Evolutionary conservation across 1,139 yeast genomes (phyloP).

Genomic region (Geotrichum reessii): DNA sequence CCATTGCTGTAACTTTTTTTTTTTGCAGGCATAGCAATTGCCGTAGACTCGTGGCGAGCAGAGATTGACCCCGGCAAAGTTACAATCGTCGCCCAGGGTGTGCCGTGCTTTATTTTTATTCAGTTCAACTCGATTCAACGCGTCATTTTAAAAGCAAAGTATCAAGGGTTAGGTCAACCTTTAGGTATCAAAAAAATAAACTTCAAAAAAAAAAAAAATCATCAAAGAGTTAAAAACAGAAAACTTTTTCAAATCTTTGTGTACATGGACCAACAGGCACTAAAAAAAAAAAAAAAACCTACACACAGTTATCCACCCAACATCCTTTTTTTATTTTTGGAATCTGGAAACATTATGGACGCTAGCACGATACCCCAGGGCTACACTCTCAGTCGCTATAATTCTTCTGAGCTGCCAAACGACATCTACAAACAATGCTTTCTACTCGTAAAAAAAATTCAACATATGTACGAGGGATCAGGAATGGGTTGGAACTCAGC

Average conservation of each 20-base stretch:
- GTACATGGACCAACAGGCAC: background rate
- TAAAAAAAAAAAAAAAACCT: too few species aligned
- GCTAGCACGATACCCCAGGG: background rate
- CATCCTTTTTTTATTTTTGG: background rate
- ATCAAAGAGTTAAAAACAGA: background rate
- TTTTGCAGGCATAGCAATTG: background rate
- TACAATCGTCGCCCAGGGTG: background rate
- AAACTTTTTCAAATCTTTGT: background rate
- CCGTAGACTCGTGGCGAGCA: background rate
- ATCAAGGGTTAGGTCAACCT: background rate
- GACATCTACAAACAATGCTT: slow-evolving; percentile 26
- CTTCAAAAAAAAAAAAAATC: background rate
- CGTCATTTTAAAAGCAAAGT: background rate
- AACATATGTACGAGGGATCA: slow-evolving; percentile 28
- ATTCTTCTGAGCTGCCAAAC: slow-evolving; percentile 2
- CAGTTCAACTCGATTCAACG: background rate
- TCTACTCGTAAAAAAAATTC: slow-evolving; percentile 27
- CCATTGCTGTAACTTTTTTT: background rate
- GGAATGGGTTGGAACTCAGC: slow-evolving; percentile 44
- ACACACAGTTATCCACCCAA: too few species aligned
- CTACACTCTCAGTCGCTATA: background rate
- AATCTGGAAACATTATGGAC: background rate
- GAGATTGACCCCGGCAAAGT: background rate
- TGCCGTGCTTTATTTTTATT: background rate
- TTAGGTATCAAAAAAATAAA: background rate